Percentiles rank a stretch among this genome's conserved stretches.
Evolutionary conservation across 2,329 filamentous ascomycete species (phyloP).

Genomic region (Colletotrichum tabaci): DNA sequence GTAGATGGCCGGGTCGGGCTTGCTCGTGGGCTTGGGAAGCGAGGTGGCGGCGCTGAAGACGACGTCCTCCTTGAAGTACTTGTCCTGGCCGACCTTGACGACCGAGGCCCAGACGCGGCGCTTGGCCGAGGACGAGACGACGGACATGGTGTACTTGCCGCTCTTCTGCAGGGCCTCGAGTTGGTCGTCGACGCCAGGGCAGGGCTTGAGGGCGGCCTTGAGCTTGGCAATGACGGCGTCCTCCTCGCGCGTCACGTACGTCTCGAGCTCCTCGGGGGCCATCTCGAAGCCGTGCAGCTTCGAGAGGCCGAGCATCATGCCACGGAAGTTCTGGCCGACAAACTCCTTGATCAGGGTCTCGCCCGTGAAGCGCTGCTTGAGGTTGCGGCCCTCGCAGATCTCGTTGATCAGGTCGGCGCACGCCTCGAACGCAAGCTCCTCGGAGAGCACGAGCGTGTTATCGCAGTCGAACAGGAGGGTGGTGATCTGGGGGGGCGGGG

Average conservation of each 20-base stretch:
- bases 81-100: constrained; percentile 83
- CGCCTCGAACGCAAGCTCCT: constrained; percentile 91
- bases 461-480: constrained; percentile 84
- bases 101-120: constrained; percentile 84
- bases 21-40: constrained; percentile 84
- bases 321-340: constrained; percentile 94
- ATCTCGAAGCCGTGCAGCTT: constrained; percentile 83
- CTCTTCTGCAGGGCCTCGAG: constrained; percentile 74
- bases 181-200: constrained; percentile 76
- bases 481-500: constrained; percentile 67
- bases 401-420: constrained; percentile 92
- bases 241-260: constrained; percentile 83
- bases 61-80: constrained; percentile 82
- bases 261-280: constrained; percentile 76
- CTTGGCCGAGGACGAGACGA: constrained; percentile 86
- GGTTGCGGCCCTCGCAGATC: constrained; percentile 78
- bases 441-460: constrained; percentile 94
- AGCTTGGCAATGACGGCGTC: constrained; percentile 88
- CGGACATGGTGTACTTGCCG: constrained; percentile 80
- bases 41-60: constrained; percentile 89
- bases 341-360: constrained; percentile 86
- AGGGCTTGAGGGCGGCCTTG: constrained; percentile 76
- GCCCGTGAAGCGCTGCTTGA: constrained; percentile 81
- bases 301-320: constrained; percentile 86
- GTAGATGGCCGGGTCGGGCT: constrained; percentile 93